Evolutionary conservation across 768 basidiomycete genomes (phyloP), one percentile per base, ranked within the genome.

Genomic region (Auricularia auricula-judae): DNA sequence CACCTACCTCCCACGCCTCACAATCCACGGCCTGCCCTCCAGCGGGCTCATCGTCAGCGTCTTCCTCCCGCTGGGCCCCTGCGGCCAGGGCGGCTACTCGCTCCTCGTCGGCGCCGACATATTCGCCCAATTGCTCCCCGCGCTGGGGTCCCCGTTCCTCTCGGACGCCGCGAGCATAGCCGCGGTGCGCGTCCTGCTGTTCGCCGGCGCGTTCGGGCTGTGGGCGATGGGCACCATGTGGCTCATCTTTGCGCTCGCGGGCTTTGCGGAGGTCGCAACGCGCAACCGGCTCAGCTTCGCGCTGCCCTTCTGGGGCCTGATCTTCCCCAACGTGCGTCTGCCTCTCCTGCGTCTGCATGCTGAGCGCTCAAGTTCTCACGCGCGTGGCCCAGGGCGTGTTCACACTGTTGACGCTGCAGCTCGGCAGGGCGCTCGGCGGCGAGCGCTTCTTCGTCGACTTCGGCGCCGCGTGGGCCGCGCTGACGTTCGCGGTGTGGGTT

Each of bases 1-100:
- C 2, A 76, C 83, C 60, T 89, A 89, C 70, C 71, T 89, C 43
- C 71, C 82, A 43, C 82, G 86, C 7, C 77, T 87, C 10, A 79
- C 87, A 63, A 66, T 84, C 10, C 70, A 83, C 68, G 86, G 86
- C 8, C 76, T 84, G 61, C 80, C 85, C 1, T 74, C 76, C 3
- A 81, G 80, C 29, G 69, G 70, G 3, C 72, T 73, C 14, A 77
- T 87, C 61, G 72, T 87, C 64, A 84, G 85, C 4, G 77, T 82
- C 3, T 90, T 90, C 72, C 78, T 91, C n/a, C 87, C 88, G 0
- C 73, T 91, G 2, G 90, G 90, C 3, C 87, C 89, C 0, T 81
- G 82, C 63, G 88, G 84, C 29, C 88, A 91, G 70, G 81, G 85
- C 10, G 86, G 84, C 1, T 85, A 80, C 67, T 77, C 82, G 1